Base-by-base conservation (phyloP, 2,329 filamentous ascomycete genomes). In the Calonectria multiphialidica region DNA sequence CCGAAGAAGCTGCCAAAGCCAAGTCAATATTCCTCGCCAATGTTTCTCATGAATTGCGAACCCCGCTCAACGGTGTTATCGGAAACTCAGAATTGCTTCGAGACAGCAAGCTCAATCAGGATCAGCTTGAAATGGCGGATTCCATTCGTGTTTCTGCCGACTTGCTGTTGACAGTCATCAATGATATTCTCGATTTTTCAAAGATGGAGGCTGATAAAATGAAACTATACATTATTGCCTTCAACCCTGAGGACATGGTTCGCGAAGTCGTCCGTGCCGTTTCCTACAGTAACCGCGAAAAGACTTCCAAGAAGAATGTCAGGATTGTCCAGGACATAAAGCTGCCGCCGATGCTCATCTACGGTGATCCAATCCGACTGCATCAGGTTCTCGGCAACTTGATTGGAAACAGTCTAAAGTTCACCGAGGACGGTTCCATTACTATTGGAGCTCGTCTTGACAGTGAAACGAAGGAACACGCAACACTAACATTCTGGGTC, bases 121-220 rank as follows among this genome's bases (percentile, higher is more conserved):
- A 97, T 74, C 94, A 97, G 82, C 88, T 92, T 37, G 95, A 97
- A 76, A 97, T 95, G 87, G 94, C 94, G 5, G 95, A 97, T 80
- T 96, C 95, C 18, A 97, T 97, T 67, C 91, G 95, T 62, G 90
- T 96, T 37, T 97, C 94, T 61, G 95, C 95, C 0, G 95, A 98
- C 80, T 91, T 97, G 18, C 86, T 98, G 16, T 87, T 98, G 30
- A 97, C 95, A 0, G 95, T 98, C 59, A 98, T 98, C 85, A 98
- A 98, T 80, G 96, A 98, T 80, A 98, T 98, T 66, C 87, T 98
- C 5, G 96, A 98, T 83, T 97, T 98, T 81, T 98, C 95, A 33
- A 97, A 98, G 83, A 95, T 97, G 86, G 95, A 98, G 82, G 95
- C 94, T 3, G 94, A 96, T 77, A 93, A 95, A 82, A 92, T 98